phyloP scores from a whole-genome alignment of 768 basidiomycete genomes.

The Lactarius evosmus region DNA sequence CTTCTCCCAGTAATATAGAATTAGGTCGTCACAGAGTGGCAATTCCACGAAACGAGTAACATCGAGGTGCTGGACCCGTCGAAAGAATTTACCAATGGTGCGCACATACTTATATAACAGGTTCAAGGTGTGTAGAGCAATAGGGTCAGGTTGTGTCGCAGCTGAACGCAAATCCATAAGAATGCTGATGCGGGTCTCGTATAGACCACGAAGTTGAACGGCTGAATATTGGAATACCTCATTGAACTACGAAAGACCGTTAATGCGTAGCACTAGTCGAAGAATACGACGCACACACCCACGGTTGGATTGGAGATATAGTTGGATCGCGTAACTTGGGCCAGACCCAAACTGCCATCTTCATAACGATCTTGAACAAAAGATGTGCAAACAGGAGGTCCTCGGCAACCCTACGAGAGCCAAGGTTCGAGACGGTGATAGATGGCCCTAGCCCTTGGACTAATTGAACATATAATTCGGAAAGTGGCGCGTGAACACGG shows the following conservation, averaged over 20 bases:
- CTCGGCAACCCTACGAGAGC: conserved; percentile 40
- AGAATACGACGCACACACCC: conserved; percentile 42
- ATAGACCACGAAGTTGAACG: conserved; percentile 52
- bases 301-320: conserved; percentile 44
- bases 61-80: conserved; percentile 65
- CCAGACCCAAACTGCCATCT: conserved; percentile 74
- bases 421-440: conserved; percentile 38
- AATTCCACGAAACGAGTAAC: conserved; percentile 57
- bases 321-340: conserved; percentile 34
- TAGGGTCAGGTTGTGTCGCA: conserved; percentile 37
- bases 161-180: conserved; percentile 43
- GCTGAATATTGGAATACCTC: conserved; percentile 60
- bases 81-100: conserved; percentile 77
- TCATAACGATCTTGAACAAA: conserved; percentile 70
- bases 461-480: conserved; percentile 57
- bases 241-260: conserved; percentile 45
- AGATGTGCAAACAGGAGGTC: conserved; percentile 61
- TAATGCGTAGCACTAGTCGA: conserved; percentile 7
- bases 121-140: conserved; percentile 46
- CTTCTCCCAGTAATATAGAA: conserved; percentile 80
- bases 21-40: conserved; percentile 59
- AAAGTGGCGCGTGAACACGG: conserved; percentile 53
- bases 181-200: conserved; percentile 55
- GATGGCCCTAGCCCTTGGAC: conserved; percentile 39
- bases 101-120: conserved; percentile 65